These are phyloP conservation scores for Ustilago esculenta DNA, from an alignment of 1,284 basidiomycete genomes.

Conservation along the genomic window DNA sequence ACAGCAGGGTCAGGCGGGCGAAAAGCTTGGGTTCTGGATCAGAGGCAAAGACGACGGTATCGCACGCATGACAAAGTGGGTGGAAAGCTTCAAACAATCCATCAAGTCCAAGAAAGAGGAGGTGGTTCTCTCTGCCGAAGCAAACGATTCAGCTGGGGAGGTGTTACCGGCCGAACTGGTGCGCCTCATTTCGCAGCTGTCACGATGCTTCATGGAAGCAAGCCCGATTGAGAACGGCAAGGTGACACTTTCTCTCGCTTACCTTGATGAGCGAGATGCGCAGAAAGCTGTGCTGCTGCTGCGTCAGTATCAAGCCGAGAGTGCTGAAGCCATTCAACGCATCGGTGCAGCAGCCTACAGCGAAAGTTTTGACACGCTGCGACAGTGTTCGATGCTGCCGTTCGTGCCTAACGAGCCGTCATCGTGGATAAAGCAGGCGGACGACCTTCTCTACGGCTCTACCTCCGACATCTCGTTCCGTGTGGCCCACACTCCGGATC, in stretches of 20 bases:
- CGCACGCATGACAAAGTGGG: conserved; percentile 31
- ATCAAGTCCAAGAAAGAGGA: conserved; percentile 24
- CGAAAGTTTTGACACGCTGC: conserved; percentile 1
- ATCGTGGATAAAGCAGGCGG: conserved; percentile 34
- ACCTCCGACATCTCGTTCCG: conserved; percentile 31
- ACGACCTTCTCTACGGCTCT: conserved; percentile 30
- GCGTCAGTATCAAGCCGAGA: conserved; percentile 30
- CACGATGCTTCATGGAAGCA: conserved; percentile 41
- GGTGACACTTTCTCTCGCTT: conserved; percentile 20
- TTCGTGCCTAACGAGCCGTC: conserved; percentile 42
- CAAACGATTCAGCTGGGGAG: not conserved
- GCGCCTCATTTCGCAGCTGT: conserved; percentile 33
- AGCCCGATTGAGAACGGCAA: conserved; percentile 19
- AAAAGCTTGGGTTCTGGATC: conserved; percentile 41
- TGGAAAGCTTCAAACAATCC: conserved; percentile 28
- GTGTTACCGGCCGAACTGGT: conserved; percentile 24
- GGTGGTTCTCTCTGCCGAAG: conserved; percentile 18
- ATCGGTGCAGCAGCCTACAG: conserved; percentile 27
- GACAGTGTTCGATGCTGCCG: conserved; percentile 39
- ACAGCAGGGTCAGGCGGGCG: not conserved
- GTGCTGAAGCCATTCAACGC: conserved; percentile 14
- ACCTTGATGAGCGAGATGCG: conserved; percentile 23
- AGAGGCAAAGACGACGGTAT: conserved; percentile 35
- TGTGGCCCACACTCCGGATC: conserved; percentile 20
- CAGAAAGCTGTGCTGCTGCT: conserved; percentile 29